Evolutionary conservation across 1,284 basidiomycete genomes (phyloP), one percentile per base, ranked within the genome.

Genomic region (Thelephora terrestris): DNA sequence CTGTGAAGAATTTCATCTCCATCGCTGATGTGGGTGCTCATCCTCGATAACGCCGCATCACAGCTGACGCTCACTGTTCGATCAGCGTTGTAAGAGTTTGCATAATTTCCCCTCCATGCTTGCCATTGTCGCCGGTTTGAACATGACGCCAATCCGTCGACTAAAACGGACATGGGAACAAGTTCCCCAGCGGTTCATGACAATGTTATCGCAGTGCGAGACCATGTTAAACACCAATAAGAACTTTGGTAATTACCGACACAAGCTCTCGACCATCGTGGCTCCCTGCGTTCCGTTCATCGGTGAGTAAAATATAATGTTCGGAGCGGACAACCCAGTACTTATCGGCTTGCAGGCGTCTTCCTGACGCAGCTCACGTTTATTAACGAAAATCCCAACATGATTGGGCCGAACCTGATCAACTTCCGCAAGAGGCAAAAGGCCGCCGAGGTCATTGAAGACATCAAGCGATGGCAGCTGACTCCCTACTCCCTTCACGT

Each of bases 261-360:
- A 87, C 52, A 78, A 84, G 47, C 79, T 99, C 58, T 85, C 88
- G 43, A 79, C 76, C 42, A 85, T 96, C 51, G 82, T 87, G 36
- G 92, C 94, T 0, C 95, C 96, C 45, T 97, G 94, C 64, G 94
- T 99, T 0, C 96, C 96, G 5, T 99, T 99, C 69, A 85, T 99
- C 47, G 95, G 92, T 92, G 58, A 56, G 75, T 66, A 3, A 27
- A 32, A 18, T 32, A 7, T 20, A 12, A 3, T 10, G 7, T 40
- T 47, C 14, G 39, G 43, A 10, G 24, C 34, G 37, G 39, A 35
- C 46, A 16, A 16, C 29, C 7, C 29, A 46, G 35, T 32, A 27
- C 35, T 48, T 38, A 10, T 21, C 23, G 38, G 25, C 16, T 29
- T 21, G 9, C 47, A 95, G 92, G 95, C 57, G 90, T 97, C 49